Percentiles rank a stretch among this genome's conserved stretches.
Evolutionary conservation across 768 basidiomycete genomes (phyloP).

Genomic region (Saitozyma podzolica): DNA sequence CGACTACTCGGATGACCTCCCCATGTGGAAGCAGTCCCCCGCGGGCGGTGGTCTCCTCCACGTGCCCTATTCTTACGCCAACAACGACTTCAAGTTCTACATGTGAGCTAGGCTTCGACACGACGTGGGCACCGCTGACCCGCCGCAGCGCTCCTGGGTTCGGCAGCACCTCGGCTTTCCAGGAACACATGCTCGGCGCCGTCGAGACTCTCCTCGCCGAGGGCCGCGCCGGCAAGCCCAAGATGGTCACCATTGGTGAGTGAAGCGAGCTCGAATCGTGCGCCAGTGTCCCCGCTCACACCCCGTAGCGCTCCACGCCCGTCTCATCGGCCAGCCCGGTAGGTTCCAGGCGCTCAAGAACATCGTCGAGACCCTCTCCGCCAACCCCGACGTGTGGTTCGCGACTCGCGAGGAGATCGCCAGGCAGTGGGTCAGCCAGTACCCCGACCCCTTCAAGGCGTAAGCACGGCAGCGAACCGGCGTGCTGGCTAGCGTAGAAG

Average conservation of each 20-base stretch:
- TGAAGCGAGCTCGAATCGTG: too few species aligned
- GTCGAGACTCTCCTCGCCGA: constrained; percentile 7
- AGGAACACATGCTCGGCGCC: constrained; percentile 10
- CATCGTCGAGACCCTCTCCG: constrained; percentile 9
- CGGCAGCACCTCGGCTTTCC: constrained; percentile 8
- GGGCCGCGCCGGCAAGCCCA: constrained; percentile 8
- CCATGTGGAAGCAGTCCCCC: constrained; percentile 15
- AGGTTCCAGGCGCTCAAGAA: constrained; percentile 14
- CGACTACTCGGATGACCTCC: constrained; percentile 22
- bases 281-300: too few species aligned
- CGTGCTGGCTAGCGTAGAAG: too few species aligned
- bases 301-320: constrained; percentile 8
- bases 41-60: constrained; percentile 12
- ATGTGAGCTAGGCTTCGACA: constrained; percentile 5
- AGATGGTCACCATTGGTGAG: constrained; percentile 13
- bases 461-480: too few species aligned
- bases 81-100: constrained; percentile 20
- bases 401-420: constrained; percentile 20
- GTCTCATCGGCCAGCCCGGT: constrained; percentile 15
- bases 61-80: constrained; percentile 17
- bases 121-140: too few species aligned
- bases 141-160: constrained; percentile 1
- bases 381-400: constrained; percentile 18
- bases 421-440: constrained; percentile 14
- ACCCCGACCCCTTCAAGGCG: constrained; percentile 9